These are phyloP conservation scores for Naegleria gruberi DNA, from an alignment of 208 protist species.

Conservation along the genomic window DNA sequence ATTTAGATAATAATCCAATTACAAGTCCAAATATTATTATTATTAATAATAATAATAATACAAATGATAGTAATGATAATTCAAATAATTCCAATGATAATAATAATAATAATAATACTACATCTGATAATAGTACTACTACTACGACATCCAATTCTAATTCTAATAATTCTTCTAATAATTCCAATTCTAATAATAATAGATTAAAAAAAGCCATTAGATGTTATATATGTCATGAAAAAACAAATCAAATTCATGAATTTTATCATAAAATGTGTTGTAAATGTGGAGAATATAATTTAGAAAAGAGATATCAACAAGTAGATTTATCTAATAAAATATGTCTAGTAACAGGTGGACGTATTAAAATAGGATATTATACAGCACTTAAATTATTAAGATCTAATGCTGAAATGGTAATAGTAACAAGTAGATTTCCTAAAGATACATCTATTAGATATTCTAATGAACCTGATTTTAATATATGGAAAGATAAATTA, in stretches of 20 bases:
- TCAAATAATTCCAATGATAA: not conserved
- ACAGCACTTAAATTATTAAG: slow-evolving; percentile 72
- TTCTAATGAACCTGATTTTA: slow-evolving; percentile 39
- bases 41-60: too few relatives aligned
- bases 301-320: not conserved
- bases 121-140: not conserved
- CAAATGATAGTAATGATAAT: not conserved
- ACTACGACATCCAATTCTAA: not conserved
- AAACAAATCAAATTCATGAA: not conserved
- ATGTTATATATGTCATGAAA: not conserved
- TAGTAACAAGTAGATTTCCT: slow-evolving; percentile 4
- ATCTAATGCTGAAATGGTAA: slow-evolving; percentile 57
- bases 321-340: slow-evolving; percentile 31
- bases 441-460: slow-evolving; percentile 1
- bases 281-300: not conserved
- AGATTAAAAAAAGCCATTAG: too few relatives aligned
- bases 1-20: too few relatives aligned
- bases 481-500: slow-evolving; percentile 41
- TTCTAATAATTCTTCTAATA: not conserved
- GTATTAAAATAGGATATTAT: slow-evolving; percentile 85
- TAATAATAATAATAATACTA: not conserved
- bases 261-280: not conserved
- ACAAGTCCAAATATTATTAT: too few relatives aligned
- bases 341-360: slow-evolving; percentile 37
- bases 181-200: too few relatives aligned